Conservation (phyloP, 352 stramenopile species). For the Poterioochromonas sp. region DNA sequence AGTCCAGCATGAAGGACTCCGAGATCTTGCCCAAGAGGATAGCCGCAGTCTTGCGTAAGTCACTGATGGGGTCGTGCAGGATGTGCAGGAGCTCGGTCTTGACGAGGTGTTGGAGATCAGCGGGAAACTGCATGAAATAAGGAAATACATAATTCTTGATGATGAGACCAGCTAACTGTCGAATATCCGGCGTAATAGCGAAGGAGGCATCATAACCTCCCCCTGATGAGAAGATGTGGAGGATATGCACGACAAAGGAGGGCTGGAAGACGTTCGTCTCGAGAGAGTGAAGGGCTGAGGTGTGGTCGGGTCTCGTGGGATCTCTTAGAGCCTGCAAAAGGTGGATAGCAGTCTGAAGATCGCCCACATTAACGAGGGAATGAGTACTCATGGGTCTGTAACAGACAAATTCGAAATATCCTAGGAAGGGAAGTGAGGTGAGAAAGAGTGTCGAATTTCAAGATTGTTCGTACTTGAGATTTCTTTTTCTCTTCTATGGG, state of each 20-base stretch:
- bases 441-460: too few relatives aligned
- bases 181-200: not conserved
- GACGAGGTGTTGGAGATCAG: not conserved
- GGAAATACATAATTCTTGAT: conserved; percentile 27
- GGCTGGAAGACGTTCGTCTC: not conserved
- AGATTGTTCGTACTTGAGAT: too few relatives aligned
- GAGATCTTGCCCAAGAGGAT: conserved; percentile 1
- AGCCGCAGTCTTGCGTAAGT: not conserved
- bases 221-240: not conserved
- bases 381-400: too few relatives aligned
- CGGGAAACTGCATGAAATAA: not conserved
- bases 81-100: not conserved
- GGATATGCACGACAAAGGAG: conserved; percentile 12
- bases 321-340: conserved; percentile 17
- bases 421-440: too few relatives aligned
- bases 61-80: not conserved
- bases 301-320: conserved; percentile 7
- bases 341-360: not conserved
- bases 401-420: too few relatives aligned
- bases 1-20: not conserved
- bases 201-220: not conserved
- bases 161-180: conserved; percentile 16
- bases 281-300: not conserved
- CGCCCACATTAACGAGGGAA: not conserved
- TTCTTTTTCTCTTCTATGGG: too few relatives aligned